phyloP scores from a whole-genome alignment of 164 flowering plant species.

The Houttuynia cordata region DNA sequence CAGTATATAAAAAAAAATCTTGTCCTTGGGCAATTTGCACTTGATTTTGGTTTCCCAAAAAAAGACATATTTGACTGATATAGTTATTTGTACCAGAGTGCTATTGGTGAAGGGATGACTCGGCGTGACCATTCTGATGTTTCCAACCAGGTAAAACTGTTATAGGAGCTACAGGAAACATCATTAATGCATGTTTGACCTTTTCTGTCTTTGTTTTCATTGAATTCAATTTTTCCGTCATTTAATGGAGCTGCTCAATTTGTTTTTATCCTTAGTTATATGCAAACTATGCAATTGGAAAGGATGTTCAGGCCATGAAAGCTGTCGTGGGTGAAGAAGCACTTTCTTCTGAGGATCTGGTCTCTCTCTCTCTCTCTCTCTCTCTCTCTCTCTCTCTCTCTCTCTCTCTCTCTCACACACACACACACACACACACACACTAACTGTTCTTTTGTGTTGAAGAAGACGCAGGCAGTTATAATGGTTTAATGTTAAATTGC shows the following conservation, averaged over 20 bases:
- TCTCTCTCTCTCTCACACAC: too few species aligned
- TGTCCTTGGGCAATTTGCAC: not conserved
- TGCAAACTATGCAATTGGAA: conserved; percentile 98
- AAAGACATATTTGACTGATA: not conserved
- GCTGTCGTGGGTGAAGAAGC: conserved; percentile 99
- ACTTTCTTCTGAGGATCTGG: conserved; percentile 97
- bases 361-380: conserved; percentile 16
- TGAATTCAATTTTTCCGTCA: too few species aligned
- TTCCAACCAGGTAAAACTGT: conserved; percentile 75
- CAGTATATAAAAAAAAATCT: too few species aligned
- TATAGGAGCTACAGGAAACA: not conserved
- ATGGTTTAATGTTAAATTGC: conserved; percentile 18
- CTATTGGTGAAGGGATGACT: conserved; percentile 98
- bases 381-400: too few species aligned
- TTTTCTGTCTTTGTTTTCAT: too few species aligned
- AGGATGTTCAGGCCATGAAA: conserved; percentile 99
- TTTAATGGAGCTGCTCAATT: not conserved
- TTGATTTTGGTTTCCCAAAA: not conserved
- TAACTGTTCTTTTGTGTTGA: not conserved
- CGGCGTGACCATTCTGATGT: conserved; percentile 96
- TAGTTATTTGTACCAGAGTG: conserved; percentile 46
- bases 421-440: not conserved
- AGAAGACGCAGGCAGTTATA: not conserved
- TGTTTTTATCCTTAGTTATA: conserved; percentile 51
- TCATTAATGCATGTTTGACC: not conserved